Evolutionary conservation across 352 stramenopile genomes (phyloP), one percentile per base, ranked within the genome.

Genomic region (Phytophthora palmivora): DNA sequence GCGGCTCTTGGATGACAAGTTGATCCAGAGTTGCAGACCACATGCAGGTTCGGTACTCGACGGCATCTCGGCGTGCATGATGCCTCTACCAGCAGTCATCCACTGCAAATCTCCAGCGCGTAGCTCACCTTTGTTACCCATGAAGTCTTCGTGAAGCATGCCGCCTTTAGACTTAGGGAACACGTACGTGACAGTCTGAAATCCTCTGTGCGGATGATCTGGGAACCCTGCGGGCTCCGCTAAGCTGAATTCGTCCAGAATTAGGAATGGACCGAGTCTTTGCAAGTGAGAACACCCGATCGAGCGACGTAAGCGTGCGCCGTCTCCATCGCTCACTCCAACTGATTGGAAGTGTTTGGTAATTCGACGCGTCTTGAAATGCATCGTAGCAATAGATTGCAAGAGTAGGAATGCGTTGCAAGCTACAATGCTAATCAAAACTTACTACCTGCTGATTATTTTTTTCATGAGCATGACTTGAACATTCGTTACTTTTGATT

Each of bases 101-200:
- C 75, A 84, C 51, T 84, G 75, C 3, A 84, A 41, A 46, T 82
- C 75, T 18, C 75, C 75, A 12, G 75, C 46, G 2, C 55, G 56
- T 1, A 84, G 34, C 46, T 78, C 58, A 11, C 75, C 75, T 55
- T 81, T 68, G 61, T 84, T 76, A 42, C 58, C 70, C 8, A 76
- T 42, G 42, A 84, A 94, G 76, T 98, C 92, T 38, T 91, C 72
- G 69, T 98, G 92, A 0, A 67, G 61, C 67, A 97, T 91, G 19
- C 82, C 77, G 28, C 92, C 91, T 50, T 90, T 72, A 6, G 69
- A 78, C 2, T 52, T 59, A 9, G 72, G 69, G 11, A 97, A 63
- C 59, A 92, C 76, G 62, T 96, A 96, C 15, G 91, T 97, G 2
- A 98, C 72, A 3, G 89, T 98, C 41, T 96, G 75, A 59, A 97